A percentile compares a stretch with the other conserved stretches of the same genome.
Conservation (phyloP, 768 basidiomycete species). For the Collybiopsis luxurians region DNA sequence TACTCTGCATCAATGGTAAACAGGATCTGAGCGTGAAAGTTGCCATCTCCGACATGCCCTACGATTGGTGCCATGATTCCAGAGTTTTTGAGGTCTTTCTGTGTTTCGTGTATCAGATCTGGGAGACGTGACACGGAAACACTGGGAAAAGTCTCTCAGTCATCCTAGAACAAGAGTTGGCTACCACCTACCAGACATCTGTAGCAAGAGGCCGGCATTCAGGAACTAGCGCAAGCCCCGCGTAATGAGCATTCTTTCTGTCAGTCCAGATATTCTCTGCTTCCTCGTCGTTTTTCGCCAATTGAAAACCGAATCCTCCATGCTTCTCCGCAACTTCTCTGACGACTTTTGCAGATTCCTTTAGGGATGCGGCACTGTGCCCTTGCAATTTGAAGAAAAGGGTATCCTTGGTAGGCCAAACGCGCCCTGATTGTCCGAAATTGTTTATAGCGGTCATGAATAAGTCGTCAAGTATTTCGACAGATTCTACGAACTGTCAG, state of each 20-base stretch:
- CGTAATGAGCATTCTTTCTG: constrained; percentile 63
- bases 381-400: constrained; percentile 91
- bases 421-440: constrained; percentile 48
- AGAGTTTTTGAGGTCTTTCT: constrained; percentile 57
- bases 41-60: constrained; percentile 76
- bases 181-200: constrained; percentile 61
- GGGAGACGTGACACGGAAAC: constrained; percentile 68
- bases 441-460: constrained; percentile 65
- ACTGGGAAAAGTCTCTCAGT: constrained; percentile 18
- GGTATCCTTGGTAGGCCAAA: constrained; percentile 63
- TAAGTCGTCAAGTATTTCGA: constrained; percentile 75
- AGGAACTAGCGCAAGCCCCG: constrained; percentile 53
- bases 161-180: neutral
- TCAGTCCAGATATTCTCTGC: constrained; percentile 74
- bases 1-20: constrained; percentile 57
- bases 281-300: constrained; percentile 63
- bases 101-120: constrained; percentile 64
- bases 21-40: constrained; percentile 48
- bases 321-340: constrained; percentile 58
- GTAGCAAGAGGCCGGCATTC: constrained; percentile 65
- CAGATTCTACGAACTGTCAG: constrained; percentile 54
- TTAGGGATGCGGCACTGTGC: constrained; percentile 52
- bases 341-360: constrained; percentile 59
- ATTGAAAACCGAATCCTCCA: constrained; percentile 63
- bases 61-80: constrained; percentile 66